Evolutionary conservation across 257 asterid genomes (phyloP), one percentile per base, ranked within the genome.

Genomic region (Plantago major): DNA sequence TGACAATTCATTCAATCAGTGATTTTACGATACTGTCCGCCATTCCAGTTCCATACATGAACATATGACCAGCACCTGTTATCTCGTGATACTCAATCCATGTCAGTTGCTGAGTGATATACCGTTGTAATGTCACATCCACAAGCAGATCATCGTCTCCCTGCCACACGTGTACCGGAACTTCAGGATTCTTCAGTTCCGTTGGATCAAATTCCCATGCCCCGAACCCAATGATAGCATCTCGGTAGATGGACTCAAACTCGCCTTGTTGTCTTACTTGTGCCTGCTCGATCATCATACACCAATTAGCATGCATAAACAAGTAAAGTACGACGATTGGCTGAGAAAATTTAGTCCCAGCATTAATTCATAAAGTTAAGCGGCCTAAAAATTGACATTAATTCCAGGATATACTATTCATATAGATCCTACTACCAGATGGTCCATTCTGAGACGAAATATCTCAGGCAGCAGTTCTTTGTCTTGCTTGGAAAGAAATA

Each of bases 41-140:
- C 40, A 75, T 71, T 46, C 87, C 95, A 37, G 80, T 74, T 7
- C 68, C 75, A 66, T n/a, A 76, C 14, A 79, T 76, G 48, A 89
- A 71, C 78, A 83, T 7, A 68, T 89, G 96, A 48, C 96, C 96
- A 18, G 87, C 78, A 63, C 93, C 87, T 3, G 81, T 10, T 12
- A 83, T 46, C 76, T 89, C 95, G 19, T 89, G 95, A 64, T 86
- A 89, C 30, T 73, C 71, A 42, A 89, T 73, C 96, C 96, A 88
- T 0, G 90, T 93, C 11, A 83, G 77, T 61, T 63, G 70, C 14
- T 45, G 47, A 30, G 74, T 84, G 18, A 85, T 75, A 74, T 73
- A 69, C 10, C 87, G 79, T 70, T 89, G 95, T 44, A 74, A 55
- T n/a, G 63, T 42, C 30, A 67, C 88, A 0, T 91, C 89, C 48